Evolutionary conservation across 768 basidiomycete species (phyloP).

Genomic region (Suillus hirtellus): DNA sequence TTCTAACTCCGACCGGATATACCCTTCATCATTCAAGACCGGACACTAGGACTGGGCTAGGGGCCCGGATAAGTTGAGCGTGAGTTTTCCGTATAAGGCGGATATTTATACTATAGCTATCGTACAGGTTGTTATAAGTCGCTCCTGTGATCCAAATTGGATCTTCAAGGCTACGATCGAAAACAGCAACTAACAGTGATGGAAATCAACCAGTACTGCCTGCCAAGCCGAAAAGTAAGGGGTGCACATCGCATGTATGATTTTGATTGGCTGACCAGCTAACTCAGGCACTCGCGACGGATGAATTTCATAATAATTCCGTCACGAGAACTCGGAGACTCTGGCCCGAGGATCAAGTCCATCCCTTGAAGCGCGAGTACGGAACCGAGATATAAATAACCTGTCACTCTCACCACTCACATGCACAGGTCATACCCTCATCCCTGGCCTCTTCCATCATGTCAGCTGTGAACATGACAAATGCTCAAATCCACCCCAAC

Average conservation of each 20-base stretch:
- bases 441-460: not conserved
- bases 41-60: slow-evolving; percentile 70
- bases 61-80: slow-evolving; percentile 52
- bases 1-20: not conserved
- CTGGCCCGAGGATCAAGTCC: too few species aligned
- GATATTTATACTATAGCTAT: slow-evolving; percentile 62
- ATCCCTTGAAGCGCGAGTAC: too few species aligned
- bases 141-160: slow-evolving; percentile 48
- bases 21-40: not conserved
- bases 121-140: slow-evolving; percentile 74
- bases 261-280: too few species aligned
- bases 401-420: not conserved
- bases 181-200: slow-evolving; percentile 76
- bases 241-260: slow-evolving; percentile 47
- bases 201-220: slow-evolving; percentile 65
- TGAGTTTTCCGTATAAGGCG: slow-evolving; percentile 52
- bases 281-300: too few species aligned
- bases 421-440: too few species aligned
- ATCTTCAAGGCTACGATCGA: slow-evolving; percentile 53
- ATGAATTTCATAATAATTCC: not conserved
- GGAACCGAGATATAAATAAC: not conserved
- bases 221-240: too few species aligned
- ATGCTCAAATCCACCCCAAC: not conserved
- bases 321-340: too few species aligned
- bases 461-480: not conserved